These are phyloP conservation scores for Blastobotrys mokoenaii DNA, from an alignment of 805 yeast species.

Conservation along the genomic window DNA sequence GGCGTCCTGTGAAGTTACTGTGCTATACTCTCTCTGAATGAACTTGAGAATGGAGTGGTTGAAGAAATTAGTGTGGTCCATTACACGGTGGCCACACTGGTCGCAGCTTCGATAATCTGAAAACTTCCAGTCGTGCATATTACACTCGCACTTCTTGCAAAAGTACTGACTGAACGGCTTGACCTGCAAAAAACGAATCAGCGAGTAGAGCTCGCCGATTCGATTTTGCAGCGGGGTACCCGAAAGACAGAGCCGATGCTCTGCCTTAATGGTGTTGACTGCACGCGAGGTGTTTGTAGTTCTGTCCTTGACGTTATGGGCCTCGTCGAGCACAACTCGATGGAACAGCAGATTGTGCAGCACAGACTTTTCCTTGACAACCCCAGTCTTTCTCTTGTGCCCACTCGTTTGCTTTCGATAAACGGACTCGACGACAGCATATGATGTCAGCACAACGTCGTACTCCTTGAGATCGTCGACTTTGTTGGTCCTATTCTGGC, in stretches of 20 bases:
- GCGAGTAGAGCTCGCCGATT: conserved; percentile 91
- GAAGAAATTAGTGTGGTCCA: conserved; percentile 92
- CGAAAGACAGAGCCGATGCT: conserved; percentile 82
- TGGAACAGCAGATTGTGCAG: conserved; percentile 70
- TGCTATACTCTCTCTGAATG: conserved; percentile 73
- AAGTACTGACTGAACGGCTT: conserved; percentile 84
- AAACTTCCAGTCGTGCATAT: conserved; percentile 76
- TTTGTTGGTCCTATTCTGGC: conserved; percentile 62
- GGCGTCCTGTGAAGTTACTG: conserved; percentile 36
- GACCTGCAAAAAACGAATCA: conserved; percentile 74
- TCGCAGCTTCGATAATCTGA: conserved; percentile 79
- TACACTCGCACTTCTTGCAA: conserved; percentile 89
- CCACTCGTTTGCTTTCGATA: conserved; percentile 79
- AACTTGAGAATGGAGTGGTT: conserved; percentile 94
- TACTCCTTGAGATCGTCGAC: conserved; percentile 46
- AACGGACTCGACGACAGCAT: conserved; percentile 83
- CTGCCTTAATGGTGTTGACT: conserved; percentile 62
- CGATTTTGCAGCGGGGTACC: conserved; percentile 97
- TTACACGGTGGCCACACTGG: conserved; percentile 80
- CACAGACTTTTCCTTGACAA: conserved; percentile 66
- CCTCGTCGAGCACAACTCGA: conserved; percentile 89
- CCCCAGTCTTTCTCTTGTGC: conserved; percentile 60
- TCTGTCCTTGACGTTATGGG: conserved; percentile 94
- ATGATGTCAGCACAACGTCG: conserved; percentile 86
- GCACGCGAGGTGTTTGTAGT: conserved; percentile 91